These are phyloP conservation scores for Chrysoporthe deuterocubensis DNA, from an alignment of 2,329 filamentous ascomycete species.

Conservation along the genomic window DNA sequence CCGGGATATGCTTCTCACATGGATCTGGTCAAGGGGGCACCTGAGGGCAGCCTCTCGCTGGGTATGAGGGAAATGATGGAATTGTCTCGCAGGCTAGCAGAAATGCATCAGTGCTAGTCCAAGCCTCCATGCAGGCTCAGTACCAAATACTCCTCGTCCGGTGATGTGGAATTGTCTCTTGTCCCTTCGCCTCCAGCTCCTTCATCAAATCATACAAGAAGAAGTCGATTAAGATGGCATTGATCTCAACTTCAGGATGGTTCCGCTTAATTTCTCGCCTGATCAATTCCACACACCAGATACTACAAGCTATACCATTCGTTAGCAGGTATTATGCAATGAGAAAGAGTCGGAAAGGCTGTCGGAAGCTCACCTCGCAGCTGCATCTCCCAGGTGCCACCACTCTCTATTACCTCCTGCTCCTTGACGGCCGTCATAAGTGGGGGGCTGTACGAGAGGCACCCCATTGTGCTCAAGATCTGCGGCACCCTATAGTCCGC, in stretches of 20 bases:
- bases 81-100: not conserved
- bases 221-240: constrained; percentile 95
- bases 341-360: not conserved
- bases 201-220: constrained; percentile 97
- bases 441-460: constrained; percentile 81
- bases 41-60: constrained; percentile 1
- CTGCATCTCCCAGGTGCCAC: constrained; percentile 82
- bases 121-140: constrained; percentile 45
- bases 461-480: constrained; percentile 82
- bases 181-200: constrained; percentile 68
- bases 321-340: not conserved
- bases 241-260: constrained; percentile 73
- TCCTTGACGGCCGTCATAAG: constrained; percentile 72
- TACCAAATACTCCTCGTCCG: constrained; percentile 96
- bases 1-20: constrained; percentile 10
- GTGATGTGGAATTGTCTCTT: constrained; percentile 76
- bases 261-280: constrained; percentile 74
- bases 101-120: not conserved
- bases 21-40: not conserved
- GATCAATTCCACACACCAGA: constrained; percentile 94
- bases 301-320: constrained; percentile 71
- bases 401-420: constrained; percentile 68
- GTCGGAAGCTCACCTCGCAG: constrained; percentile 66
- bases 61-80: constrained; percentile 7
- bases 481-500: constrained; percentile 97